These are phyloP conservation scores for Cenchrus americanus DNA, from an alignment of 176 grass and related monocot species.

Conservation along the genomic window DNA sequence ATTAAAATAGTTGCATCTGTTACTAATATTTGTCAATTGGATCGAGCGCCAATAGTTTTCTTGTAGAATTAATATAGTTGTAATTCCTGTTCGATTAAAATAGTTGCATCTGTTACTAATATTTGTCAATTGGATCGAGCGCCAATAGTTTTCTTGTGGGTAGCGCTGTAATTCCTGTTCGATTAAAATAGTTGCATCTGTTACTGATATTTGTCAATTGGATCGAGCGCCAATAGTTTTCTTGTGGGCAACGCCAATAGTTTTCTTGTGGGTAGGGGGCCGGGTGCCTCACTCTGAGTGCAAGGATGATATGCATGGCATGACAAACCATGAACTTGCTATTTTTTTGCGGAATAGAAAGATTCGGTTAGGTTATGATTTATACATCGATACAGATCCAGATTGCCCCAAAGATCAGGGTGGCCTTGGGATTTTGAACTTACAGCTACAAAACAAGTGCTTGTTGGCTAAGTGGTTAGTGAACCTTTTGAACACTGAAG, in stretches of 20 bases:
- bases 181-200: not conserved
- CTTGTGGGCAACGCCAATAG: no score
- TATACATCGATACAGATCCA: not conserved
- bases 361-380: not conserved
- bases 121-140: not conserved
- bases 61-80: not conserved
- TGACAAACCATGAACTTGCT: not conserved
- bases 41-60: not conserved
- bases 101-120: not conserved
- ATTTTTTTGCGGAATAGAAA: not conserved
- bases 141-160: not conserved
- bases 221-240: not conserved
- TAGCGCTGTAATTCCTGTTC: no score
- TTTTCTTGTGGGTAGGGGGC: no score
- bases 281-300: not conserved
- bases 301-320: not conserved
- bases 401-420: no score
- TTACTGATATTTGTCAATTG: not conserved
- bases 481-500: no score
- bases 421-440: no score
- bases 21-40: not conserved
- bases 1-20: not conserved
- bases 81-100: not conserved
- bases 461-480: no score
- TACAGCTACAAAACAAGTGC: no score